phyloP scores from a whole-genome alignment of 257 asterid genomes.

The Anisodus acutangulus region DNA sequence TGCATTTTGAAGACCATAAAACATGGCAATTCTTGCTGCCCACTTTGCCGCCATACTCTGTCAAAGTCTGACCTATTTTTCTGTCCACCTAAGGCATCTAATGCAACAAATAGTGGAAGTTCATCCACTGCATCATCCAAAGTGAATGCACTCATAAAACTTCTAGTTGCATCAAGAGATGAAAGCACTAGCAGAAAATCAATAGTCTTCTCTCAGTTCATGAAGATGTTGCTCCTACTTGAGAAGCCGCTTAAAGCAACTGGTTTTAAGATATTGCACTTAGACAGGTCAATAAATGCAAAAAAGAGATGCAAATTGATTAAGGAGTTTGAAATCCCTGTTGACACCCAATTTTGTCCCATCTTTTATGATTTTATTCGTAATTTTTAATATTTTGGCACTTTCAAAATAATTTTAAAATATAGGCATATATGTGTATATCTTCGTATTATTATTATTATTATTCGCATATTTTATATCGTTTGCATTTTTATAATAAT shows the following conservation, averaged over 20 bases:
- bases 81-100: constrained; percentile 59
- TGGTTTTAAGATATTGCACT: constrained; percentile 67
- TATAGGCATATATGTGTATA: too few species aligned
- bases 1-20: constrained; percentile 74
- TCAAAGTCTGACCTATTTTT: constrained; percentile 66
- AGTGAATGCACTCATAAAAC: constrained; percentile 65
- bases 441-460: too few species aligned
- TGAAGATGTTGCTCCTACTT: constrained; percentile 69
- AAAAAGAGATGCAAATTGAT: constrained; percentile 64
- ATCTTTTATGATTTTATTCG: too few species aligned
- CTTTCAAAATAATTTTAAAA: too few species aligned
- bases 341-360: too few species aligned
- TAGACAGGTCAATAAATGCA: constrained; percentile 82
- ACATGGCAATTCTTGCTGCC: constrained; percentile 68
- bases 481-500: too few species aligned
- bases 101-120: constrained; percentile 32
- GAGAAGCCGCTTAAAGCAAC: constrained; percentile 68
- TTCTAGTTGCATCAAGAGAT: constrained; percentile 54
- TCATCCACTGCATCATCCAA: constrained; percentile 64
- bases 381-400: too few species aligned
- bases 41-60: constrained; percentile 79
- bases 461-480: too few species aligned
- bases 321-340: constrained; percentile 61
- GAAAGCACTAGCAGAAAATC: constrained; percentile 60
- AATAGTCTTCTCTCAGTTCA: constrained; percentile 81